Evolutionary conservation across 306 rosid genomes (phyloP).

Genomic region (Quercus wislizeni): DNA sequence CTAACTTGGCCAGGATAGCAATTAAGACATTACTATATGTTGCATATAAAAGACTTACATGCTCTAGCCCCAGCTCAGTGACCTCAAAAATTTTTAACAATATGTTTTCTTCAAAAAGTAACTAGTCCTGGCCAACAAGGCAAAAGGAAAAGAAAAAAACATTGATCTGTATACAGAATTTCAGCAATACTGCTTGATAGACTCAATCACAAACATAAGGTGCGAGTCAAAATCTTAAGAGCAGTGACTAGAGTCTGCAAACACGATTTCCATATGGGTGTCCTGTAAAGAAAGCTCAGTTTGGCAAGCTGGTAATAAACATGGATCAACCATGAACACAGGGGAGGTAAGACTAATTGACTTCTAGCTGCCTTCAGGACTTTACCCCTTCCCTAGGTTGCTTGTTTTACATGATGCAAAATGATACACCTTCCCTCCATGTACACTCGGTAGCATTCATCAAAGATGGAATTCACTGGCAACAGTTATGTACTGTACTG

Average conservation of each 20-base stretch:
- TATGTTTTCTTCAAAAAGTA: background rate
- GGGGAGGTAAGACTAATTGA: constrained; percentile 15
- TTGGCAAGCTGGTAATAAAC: constrained; percentile 3
- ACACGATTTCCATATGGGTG: background rate
- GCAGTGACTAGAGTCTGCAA: background rate
- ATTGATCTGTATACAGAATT: background rate
- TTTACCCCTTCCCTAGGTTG: background rate
- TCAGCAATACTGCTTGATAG: background rate
- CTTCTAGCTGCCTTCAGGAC: background rate
- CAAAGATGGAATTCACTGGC: background rate
- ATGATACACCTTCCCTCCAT: constrained; percentile 5
- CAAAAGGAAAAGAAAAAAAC: background rate
- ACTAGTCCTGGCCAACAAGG: background rate
- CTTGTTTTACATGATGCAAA: constrained; percentile 5
- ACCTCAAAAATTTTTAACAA: background rate
- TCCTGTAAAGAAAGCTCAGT: background rate
- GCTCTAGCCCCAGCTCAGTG: background rate
- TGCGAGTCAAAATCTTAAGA: background rate
- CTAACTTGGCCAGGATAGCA: background rate
- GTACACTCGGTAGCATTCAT: background rate
- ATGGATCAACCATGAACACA: background rate
- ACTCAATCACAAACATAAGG: background rate
- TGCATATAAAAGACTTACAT: constrained; percentile 8
- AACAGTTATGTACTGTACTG: background rate
- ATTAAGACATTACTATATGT: constrained; percentile 3